Evolutionary conservation across 2,329 filamentous ascomycete genomes (phyloP).

Genomic region (Chrysosphaeria jannelii): DNA sequence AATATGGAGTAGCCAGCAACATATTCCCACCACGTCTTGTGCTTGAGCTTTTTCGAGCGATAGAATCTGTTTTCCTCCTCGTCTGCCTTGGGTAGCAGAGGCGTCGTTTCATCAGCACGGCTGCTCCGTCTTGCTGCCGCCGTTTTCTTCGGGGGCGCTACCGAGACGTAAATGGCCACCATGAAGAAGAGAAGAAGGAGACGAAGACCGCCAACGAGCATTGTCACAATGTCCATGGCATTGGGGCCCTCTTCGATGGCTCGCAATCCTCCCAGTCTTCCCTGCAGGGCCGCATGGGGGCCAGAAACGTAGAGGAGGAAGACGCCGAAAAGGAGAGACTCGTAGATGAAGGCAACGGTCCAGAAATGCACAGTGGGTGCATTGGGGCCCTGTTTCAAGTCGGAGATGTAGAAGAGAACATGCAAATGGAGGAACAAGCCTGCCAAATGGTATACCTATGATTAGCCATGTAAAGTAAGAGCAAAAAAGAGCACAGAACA

Average conservation of each 20-base stretch:
- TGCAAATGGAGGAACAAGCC: conserved; percentile 4
- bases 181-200: conserved; percentile 13
- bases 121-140: conserved; percentile 5
- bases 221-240: conserved; percentile 31
- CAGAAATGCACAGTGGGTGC: conserved; percentile 55
- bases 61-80: conserved; percentile 25
- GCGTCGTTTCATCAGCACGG: conserved; percentile 2
- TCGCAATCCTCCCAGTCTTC: conserved; percentile 11
- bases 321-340: conserved; percentile 38
- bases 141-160: background rate
- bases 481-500: too few relatives aligned
- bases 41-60: conserved; percentile 57
- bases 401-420: conserved; percentile 23
- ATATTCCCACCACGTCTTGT: conserved; percentile 90
- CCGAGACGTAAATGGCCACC: conserved; percentile 18
- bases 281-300: conserved; percentile 7
- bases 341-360: conserved; percentile 39
- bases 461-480: background rate
- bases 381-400: conserved; percentile 50
- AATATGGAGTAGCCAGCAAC: conserved; percentile 74
- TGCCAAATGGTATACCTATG: conserved; percentile 5
- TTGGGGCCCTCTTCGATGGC: conserved; percentile 9
- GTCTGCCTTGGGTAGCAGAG: background rate
- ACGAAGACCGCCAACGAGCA: conserved; percentile 25
- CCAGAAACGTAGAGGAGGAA: conserved; percentile 39